Evolutionary conservation across 2,329 filamentous ascomycete species (phyloP).

Genomic region (Colletotrichum euphorbiae): DNA sequence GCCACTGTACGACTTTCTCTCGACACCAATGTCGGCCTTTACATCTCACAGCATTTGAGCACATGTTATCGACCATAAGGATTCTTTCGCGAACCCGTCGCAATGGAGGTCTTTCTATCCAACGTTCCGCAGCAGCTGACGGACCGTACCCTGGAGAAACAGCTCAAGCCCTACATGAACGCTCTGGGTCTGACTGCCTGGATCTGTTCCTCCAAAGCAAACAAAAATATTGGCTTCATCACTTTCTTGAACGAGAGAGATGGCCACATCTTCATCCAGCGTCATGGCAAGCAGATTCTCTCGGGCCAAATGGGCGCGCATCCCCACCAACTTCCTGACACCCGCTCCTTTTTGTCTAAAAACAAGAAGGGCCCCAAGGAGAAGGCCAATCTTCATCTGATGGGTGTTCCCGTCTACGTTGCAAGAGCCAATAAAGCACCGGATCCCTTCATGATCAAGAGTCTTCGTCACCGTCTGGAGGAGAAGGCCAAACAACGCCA

Average conservation of each 20-base stretch:
- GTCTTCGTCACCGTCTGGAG: conserved; percentile 49
- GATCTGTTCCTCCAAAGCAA: conserved; percentile 55
- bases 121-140: conserved; percentile 57
- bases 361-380: conserved; percentile 29
- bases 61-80: too few species aligned
- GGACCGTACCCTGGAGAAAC: conserved; percentile 50
- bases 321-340: neutral
- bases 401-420: conserved; percentile 46
- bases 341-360: neutral
- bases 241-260: conserved; percentile 56
- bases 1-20: too few species aligned
- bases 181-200: conserved; percentile 56
- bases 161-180: conserved; percentile 55
- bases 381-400: conserved; percentile 48
- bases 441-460: conserved; percentile 50
- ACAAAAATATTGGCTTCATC: conserved; percentile 52
- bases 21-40: too few species aligned
- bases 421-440: conserved; percentile 50
- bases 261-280: conserved; percentile 55
- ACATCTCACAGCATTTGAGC: too few species aligned
- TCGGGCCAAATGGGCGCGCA: conserved; percentile 12
- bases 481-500: conserved; percentile 44
- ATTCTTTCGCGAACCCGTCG: neutral
- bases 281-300: conserved; percentile 47
- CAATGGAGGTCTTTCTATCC: conserved; percentile 60